A percentile compares a stretch with the other conserved stretches of the same genome.
Evolutionary conservation across 129 eudicot genomes (phyloP).

Genomic region (Rutidosis leptorrhynchoides): DNA sequence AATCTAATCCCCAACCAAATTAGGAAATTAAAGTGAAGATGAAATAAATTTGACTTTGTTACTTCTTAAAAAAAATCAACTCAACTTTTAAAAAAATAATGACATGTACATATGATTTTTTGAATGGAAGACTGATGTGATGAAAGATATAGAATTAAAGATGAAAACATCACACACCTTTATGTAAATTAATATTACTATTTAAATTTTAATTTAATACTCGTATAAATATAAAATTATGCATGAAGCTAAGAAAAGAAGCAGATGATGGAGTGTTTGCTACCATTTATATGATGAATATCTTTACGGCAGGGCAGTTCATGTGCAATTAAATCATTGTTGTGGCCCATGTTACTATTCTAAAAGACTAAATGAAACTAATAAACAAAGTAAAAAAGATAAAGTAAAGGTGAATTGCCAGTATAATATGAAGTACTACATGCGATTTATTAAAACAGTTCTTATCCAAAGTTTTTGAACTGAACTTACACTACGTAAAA

Average conservation of each 20-base stretch:
- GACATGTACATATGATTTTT: too few relatives aligned
- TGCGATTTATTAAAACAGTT: background rate
- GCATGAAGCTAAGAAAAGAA: background rate
- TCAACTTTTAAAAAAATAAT: too few relatives aligned
- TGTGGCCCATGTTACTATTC: conserved; percentile 4
- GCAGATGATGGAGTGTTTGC: conserved; percentile 12
- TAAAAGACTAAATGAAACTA: conserved; percentile 4
- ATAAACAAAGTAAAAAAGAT: conserved; percentile 12
- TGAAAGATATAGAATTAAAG: conserved; percentile 6
- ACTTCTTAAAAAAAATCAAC: too few relatives aligned
- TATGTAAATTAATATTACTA: background rate
- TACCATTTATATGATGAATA: background rate
- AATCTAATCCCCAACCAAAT: too few relatives aligned
- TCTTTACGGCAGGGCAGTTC: conserved; percentile 20
- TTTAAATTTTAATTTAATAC: too few relatives aligned
- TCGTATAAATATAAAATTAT: background rate
- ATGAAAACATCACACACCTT: conserved; percentile 1
- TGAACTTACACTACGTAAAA: background rate
- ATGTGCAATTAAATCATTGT: conserved; percentile 22
- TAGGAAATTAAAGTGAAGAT: too few relatives aligned
- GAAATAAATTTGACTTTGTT: too few relatives aligned
- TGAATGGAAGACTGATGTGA: conserved; percentile 13
- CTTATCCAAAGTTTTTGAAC: background rate
- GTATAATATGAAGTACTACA: background rate
- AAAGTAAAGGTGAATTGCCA: conserved; percentile 13